Conservation (phyloP, 1,139 yeast genomes). For the Suhomyces anneliseae region DNA sequence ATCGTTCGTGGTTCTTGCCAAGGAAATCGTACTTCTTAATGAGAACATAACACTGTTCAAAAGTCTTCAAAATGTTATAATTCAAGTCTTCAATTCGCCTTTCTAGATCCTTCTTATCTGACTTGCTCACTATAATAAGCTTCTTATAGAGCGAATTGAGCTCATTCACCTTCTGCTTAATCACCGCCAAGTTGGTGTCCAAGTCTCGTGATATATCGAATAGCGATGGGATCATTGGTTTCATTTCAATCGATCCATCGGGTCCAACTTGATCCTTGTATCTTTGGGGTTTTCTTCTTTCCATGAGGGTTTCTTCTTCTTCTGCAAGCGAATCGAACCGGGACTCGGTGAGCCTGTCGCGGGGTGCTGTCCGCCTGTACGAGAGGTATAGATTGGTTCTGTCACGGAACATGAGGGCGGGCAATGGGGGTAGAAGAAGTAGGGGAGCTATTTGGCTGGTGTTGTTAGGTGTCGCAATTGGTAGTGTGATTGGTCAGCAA, state of each 20-base stretch:
- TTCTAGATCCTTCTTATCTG: constrained; percentile 71
- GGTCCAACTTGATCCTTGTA: constrained; percentile 17
- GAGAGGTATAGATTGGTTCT: constrained; percentile 71
- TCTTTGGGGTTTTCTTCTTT: constrained; percentile 16
- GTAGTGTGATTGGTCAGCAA: neutral
- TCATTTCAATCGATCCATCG: constrained; percentile 43
- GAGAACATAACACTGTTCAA: constrained; percentile 75
- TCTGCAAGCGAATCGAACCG: constrained; percentile 47
- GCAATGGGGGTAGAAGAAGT: neutral
- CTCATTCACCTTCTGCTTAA: constrained; percentile 52
- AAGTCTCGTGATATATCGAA: constrained; percentile 72
- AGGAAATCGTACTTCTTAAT: constrained; percentile 67
- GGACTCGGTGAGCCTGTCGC: constrained; percentile 23
- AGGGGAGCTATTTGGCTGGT: neutral
- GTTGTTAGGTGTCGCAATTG: neutral
- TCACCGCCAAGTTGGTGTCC: constrained; percentile 55
- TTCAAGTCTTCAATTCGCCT: constrained; percentile 73
- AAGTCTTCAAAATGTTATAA: constrained; percentile 65
- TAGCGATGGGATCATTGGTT: constrained; percentile 72
- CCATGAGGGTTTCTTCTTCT: constrained; percentile 57
- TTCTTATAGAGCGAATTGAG: constrained; percentile 74
- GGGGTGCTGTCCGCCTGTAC: constrained; percentile 71
- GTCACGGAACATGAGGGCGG: constrained; percentile 61
- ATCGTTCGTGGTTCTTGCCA: constrained; percentile 36
- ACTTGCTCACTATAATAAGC: constrained; percentile 82